Percentiles rank a stretch among this genome's conserved stretches.
phyloP scores from a whole-genome alignment of 2,329 filamentous ascomycete species.

The Sporothrix euskadiensis region DNA sequence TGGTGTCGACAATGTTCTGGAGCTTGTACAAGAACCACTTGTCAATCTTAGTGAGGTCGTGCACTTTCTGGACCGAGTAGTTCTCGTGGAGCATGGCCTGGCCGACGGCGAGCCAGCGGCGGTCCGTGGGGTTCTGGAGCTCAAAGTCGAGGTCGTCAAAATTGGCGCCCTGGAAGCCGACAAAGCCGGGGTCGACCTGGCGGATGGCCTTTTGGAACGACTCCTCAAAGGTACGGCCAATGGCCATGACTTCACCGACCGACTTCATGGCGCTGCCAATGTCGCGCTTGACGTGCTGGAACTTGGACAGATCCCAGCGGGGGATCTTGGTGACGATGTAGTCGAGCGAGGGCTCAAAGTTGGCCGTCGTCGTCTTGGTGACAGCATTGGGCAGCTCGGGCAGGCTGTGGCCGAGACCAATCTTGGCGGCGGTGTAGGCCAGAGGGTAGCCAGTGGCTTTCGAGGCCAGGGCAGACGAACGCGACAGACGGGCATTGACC shows the following conservation, averaged over 20 bases:
- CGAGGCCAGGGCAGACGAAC: slow-evolving; percentile 93
- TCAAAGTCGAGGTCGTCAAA: slow-evolving; percentile 91
- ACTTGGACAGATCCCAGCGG: slow-evolving; percentile 97
- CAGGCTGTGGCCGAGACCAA: slow-evolving; percentile 90
- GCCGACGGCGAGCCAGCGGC: slow-evolving; percentile 94
- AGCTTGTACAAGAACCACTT: slow-evolving; percentile 99
- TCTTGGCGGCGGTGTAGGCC: slow-evolving; percentile 97
- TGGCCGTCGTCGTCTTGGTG: slow-evolving; percentile 97
- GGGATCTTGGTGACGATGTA: slow-evolving; percentile 99
- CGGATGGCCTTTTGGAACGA: slow-evolving; percentile 99
- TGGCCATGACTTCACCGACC: slow-evolving; percentile 98
- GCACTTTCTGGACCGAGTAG: slow-evolving; percentile 88
- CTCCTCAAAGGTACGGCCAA: slow-evolving; percentile 97
- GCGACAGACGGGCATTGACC: slow-evolving; percentile 96
- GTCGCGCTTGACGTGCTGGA: slow-evolving; percentile 96
- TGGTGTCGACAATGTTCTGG: slow-evolving; percentile 92
- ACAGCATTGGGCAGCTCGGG: slow-evolving; percentile 97
- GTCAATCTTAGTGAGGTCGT: slow-evolving; percentile 96
- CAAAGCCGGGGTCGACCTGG: slow-evolving; percentile 87
- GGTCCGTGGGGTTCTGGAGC: slow-evolving; percentile 89
- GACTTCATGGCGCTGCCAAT: slow-evolving; percentile 99
- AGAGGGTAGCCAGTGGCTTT: slow-evolving; percentile 98
- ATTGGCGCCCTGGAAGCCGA: slow-evolving; percentile 92
- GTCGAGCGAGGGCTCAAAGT: slow-evolving; percentile 96
- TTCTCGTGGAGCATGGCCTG: slow-evolving; percentile 97